Evolutionary conservation across 371 early-diverging fungal species (phyloP).

Genomic region (Circinella minor): DNA sequence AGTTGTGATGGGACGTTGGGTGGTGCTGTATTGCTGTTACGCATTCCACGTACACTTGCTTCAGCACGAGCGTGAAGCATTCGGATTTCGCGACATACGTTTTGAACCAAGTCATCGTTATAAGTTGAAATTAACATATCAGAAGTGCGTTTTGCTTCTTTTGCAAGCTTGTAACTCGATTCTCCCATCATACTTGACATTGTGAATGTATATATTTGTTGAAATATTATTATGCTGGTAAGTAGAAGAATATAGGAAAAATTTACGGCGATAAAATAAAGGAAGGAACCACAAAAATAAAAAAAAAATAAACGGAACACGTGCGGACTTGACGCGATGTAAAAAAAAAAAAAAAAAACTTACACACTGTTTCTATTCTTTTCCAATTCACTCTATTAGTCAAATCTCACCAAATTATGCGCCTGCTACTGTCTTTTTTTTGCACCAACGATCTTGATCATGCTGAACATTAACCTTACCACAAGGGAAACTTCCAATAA

Average conservation of each 20-base stretch:
- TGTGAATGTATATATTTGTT: neutral
- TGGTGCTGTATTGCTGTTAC: slow-evolving; percentile 5
- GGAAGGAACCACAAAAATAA: too few relatives aligned
- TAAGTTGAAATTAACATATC: slow-evolving; percentile 77
- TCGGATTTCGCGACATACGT: slow-evolving; percentile 78
- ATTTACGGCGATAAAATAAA: too few relatives aligned
- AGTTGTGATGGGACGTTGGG: slow-evolving; percentile 35
- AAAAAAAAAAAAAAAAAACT: too few relatives aligned
- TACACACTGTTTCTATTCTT: too few relatives aligned
- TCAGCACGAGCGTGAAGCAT: slow-evolving; percentile 53
- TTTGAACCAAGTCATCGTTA: slow-evolving; percentile 83
- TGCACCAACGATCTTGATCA: too few relatives aligned
- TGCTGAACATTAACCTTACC: too few relatives aligned
- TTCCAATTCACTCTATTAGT: too few relatives aligned
- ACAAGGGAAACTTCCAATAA: too few relatives aligned
- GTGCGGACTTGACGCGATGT: too few relatives aligned
- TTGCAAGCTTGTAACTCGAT: slow-evolving; percentile 78
- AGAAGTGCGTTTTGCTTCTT: slow-evolving; percentile 80
- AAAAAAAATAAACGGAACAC: too few relatives aligned
- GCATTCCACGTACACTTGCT: slow-evolving; percentile 34
- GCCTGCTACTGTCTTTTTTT: too few relatives aligned
- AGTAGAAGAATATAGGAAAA: neutral
- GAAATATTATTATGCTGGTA: neutral
- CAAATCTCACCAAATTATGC: too few relatives aligned
- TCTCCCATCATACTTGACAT: slow-evolving; percentile 68